phyloP scores from a whole-genome alignment of 495 filamentous ascomycete species.

The Tuber melanosporum region DNA sequence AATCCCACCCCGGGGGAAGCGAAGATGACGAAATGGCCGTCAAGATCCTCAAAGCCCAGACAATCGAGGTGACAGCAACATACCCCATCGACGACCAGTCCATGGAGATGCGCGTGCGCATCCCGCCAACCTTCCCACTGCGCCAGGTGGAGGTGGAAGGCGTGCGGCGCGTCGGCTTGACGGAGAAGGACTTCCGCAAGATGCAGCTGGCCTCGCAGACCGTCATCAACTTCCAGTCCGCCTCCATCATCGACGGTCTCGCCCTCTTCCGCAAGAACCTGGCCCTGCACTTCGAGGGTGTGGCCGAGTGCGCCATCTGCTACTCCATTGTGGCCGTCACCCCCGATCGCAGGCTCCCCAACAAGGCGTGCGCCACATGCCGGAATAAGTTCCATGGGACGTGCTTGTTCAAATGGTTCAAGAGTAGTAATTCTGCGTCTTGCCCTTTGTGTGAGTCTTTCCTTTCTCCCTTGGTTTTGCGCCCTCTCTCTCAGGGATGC shows the following conservation, averaged over 20 bases:
- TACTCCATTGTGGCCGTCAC: conserved; percentile 73
- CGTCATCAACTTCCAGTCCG: conserved; percentile 83
- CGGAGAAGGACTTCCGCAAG: conserved; percentile 80
- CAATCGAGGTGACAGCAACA: conserved; percentile 64
- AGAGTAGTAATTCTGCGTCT: conserved; percentile 77
- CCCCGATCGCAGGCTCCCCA: conserved; percentile 76
- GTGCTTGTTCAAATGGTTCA: conserved; percentile 94
- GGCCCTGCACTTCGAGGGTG: conserved; percentile 76
- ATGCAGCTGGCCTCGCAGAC: conserved; percentile 83
- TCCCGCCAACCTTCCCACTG: conserved; percentile 77
- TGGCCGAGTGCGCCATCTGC: conserved; percentile 94
- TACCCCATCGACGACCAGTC: conserved; percentile 84
- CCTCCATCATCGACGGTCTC: conserved; percentile 75
- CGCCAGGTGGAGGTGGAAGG: conserved; percentile 67
- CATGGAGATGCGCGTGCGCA: conserved; percentile 66
- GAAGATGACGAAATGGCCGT: conserved; percentile 67
- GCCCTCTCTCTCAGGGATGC: not conserved
- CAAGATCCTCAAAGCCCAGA: conserved; percentile 60
- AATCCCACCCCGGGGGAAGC: conserved; percentile 50
- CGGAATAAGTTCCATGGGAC: conserved; percentile 85
- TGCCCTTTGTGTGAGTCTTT: conserved; percentile 67
- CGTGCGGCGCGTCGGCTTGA: conserved; percentile 73
- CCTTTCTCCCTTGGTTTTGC: not conserved
- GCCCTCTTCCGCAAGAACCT: conserved; percentile 77
- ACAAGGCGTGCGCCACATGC: conserved; percentile 86